These are phyloP conservation scores for Colletotrichum sp. DNA, from an alignment of 2,329 filamentous ascomycete species.

Conservation along the genomic window DNA sequence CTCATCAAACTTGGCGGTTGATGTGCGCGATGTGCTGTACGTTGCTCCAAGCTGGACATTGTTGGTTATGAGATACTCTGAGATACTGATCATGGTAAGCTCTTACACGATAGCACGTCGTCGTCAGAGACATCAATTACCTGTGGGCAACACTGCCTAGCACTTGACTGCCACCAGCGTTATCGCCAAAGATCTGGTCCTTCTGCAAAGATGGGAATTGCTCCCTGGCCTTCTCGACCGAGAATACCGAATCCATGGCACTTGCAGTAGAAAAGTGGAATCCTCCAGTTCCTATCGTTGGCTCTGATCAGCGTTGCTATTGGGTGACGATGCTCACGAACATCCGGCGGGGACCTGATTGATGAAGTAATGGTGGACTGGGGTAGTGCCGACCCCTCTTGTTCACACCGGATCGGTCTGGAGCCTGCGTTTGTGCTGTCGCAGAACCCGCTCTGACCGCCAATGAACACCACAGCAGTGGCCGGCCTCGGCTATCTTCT, in stretches of 20 bases:
- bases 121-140: neutral
- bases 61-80: constrained; percentile 66
- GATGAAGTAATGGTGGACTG: neutral
- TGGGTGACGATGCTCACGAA: neutral
- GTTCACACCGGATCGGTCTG: neutral
- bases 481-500: neutral
- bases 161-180: constrained; percentile 77
- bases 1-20: constrained; percentile 59
- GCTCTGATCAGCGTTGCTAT: neutral
- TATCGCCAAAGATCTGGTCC: constrained; percentile 76
- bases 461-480: neutral
- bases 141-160: constrained; percentile 57
- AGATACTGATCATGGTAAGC: constrained; percentile 48
- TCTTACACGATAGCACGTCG: constrained; percentile 38
- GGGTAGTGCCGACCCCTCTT: neutral
- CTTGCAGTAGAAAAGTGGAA: neutral
- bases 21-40: constrained; percentile 65
- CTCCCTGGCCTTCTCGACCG: constrained; percentile 54
- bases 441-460: neutral
- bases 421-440: neutral
- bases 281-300: neutral
- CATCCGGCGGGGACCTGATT: neutral
- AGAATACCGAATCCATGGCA: neutral
- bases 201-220: constrained; percentile 72
- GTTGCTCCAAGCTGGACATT: constrained; percentile 80